These are phyloP conservation scores for Boechera stricta DNA, from an alignment of 345 rosid genomes.

Conservation along the genomic window DNA sequence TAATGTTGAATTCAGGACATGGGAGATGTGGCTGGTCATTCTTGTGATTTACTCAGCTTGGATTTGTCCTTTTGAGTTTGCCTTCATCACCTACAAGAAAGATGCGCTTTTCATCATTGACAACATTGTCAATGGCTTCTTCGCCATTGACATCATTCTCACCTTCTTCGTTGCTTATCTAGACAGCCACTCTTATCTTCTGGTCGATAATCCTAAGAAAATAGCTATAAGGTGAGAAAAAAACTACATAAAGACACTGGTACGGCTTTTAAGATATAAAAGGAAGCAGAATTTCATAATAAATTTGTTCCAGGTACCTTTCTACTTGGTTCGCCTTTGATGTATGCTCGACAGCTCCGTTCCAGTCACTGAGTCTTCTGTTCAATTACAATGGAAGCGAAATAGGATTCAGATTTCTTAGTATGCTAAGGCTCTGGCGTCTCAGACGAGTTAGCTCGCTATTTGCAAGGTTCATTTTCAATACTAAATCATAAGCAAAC, in stretches of 20 bases:
- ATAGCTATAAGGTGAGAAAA: constrained; percentile 70
- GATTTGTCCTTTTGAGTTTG: constrained; percentile 92
- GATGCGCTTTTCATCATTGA: constrained; percentile 76
- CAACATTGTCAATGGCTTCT: constrained; percentile 89
- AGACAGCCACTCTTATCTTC: constrained; percentile 76
- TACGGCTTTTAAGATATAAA: neutral
- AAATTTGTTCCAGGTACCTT: constrained; percentile 52
- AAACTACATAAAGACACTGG: neutral
- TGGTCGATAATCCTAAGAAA: constrained; percentile 78
- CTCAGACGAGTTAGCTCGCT: constrained; percentile 93
- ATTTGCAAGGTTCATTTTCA: constrained; percentile 74
- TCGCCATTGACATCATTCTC: constrained; percentile 85
- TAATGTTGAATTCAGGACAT: constrained; percentile 69
- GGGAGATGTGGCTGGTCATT: constrained; percentile 91
- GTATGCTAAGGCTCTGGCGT: constrained; percentile 98
- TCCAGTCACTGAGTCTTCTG: constrained; percentile 74
- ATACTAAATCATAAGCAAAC: constrained; percentile 27
- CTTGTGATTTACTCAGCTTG: constrained; percentile 95
- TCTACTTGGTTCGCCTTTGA: constrained; percentile 94
- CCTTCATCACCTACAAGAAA: constrained; percentile 74
- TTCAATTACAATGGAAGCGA: constrained; percentile 66
- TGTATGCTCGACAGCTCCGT: constrained; percentile 89
- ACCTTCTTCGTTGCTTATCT: constrained; percentile 93
- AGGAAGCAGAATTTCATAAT: neutral
- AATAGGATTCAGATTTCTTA: constrained; percentile 75